phyloP scores from a whole-genome alignment of 2,329 filamentous ascomycete genomes.

The Diaporthe ilicicola region DNA sequence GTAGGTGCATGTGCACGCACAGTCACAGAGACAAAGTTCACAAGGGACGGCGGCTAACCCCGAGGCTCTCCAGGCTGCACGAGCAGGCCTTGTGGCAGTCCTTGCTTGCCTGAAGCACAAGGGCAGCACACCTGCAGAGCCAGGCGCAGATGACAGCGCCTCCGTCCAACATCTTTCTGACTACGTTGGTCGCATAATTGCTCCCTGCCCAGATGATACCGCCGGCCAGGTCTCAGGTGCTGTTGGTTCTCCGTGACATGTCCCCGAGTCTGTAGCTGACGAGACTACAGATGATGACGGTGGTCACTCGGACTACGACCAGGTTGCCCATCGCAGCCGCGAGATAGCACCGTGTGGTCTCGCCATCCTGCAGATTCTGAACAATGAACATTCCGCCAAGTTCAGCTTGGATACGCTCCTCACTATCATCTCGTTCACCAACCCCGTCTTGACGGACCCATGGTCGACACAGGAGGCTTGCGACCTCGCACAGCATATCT shows the following conservation, averaged over 20 bases:
- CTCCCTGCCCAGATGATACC: background rate
- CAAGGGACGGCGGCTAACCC: background rate
- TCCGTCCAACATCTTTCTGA: conserved; percentile 21
- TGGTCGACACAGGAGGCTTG: conserved; percentile 44
- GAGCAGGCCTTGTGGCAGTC: conserved; percentile 17
- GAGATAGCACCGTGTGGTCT: conserved; percentile 21
- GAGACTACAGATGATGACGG: conserved; percentile 14
- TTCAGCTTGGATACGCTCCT: conserved; percentile 41
- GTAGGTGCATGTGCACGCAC: background rate
- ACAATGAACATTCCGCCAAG: background rate
- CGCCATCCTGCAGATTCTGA: background rate
- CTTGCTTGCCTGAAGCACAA: conserved; percentile 27
- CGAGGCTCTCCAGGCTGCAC: background rate
- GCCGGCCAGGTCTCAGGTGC: conserved; percentile 10
- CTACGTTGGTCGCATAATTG: conserved; percentile 5
- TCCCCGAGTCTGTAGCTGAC: background rate
- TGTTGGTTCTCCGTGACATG: background rate
- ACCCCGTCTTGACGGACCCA: conserved; percentile 36
- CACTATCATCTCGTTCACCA: conserved; percentile 43
- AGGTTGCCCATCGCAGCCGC: conserved; percentile 11
- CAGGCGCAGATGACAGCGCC: conserved; percentile 11
- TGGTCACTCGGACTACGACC: conserved; percentile 21
- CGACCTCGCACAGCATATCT: conserved; percentile 42
- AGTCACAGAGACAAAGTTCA: background rate
- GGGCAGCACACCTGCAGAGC: background rate